Percentiles rank a stretch among this genome's conserved stretches.
Evolutionary conservation across 768 basidiomycete species (phyloP).

Genomic region (Termitomyces sp.): DNA sequence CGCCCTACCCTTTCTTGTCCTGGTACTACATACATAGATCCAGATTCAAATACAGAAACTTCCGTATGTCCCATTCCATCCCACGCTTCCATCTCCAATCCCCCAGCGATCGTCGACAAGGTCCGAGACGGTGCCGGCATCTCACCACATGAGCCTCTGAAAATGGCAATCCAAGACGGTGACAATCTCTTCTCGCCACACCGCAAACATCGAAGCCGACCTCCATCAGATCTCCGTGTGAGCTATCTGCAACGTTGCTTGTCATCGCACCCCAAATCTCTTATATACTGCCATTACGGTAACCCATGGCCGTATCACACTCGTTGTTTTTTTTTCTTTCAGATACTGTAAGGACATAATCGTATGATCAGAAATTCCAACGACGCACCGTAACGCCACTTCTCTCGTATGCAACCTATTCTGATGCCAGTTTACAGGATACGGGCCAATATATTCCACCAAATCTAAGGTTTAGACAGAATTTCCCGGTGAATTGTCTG

Average conservation of each 20-base stretch:
- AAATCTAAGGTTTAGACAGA: not conserved
- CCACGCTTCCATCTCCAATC: not conserved
- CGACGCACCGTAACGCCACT: not conserved
- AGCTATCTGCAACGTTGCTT: not conserved
- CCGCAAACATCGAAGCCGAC: no score
- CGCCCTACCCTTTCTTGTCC: not conserved
- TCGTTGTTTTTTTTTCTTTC: not conserved
- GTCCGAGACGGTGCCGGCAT: not conserved
- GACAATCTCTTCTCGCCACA: not conserved
- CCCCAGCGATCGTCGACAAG: no score
- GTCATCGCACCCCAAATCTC: not conserved
- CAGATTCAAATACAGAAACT: not conserved
- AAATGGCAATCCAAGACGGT: not conserved
- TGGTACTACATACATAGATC: constrained; percentile 18
- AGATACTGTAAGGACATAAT: not conserved
- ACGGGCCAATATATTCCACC: not conserved
- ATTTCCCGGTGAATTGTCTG: not conserved
- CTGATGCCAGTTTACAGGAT: not conserved
- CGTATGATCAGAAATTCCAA: not conserved
- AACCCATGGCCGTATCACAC: not conserved
- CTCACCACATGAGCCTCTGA: not conserved
- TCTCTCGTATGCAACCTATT: not conserved
- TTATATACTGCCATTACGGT: not conserved
- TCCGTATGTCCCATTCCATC: no score
- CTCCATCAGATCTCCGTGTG: not conserved